Conservation (phyloP, 345 rosid genomes). For the Aquilaria yunnanensis region DNA sequence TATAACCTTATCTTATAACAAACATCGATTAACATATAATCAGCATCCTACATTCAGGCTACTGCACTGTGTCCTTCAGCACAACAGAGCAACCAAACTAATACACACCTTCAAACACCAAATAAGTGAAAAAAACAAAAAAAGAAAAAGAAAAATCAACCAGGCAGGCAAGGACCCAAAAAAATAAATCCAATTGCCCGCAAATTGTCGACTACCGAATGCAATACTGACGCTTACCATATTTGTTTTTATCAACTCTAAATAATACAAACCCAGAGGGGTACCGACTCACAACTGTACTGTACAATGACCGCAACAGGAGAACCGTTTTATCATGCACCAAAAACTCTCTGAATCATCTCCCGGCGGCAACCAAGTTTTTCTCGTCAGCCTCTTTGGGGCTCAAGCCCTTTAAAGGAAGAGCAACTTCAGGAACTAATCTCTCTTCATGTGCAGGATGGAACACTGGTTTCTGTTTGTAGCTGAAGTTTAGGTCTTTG, state of each 20-base stretch:
- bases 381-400: conserved; percentile 28
- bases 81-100: conserved; percentile 11
- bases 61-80: background rate
- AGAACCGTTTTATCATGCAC: background rate
- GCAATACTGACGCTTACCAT: background rate
- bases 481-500: conserved; percentile 70
- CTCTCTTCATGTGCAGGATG: conserved; percentile 21
- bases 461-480: conserved; percentile 39
- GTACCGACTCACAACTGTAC: conserved; percentile 8
- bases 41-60: conserved; percentile 9
- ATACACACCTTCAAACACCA: conserved; percentile 9
- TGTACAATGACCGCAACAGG: conserved; percentile 22
- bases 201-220: conserved; percentile 6
- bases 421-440: conserved; percentile 16
- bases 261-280: conserved; percentile 9
- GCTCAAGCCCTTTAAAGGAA: conserved; percentile 5
- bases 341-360: conserved; percentile 22
- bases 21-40: background rate
- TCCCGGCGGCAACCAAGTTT: conserved; percentile 34
- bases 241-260: conserved; percentile 7
- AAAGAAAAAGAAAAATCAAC: background rate
- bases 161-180: conserved; percentile 34
- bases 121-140: background rate
- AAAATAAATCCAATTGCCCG: conserved; percentile 41
- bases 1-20: background rate